Evolutionary conservation across 2,329 filamentous ascomycete genomes (phyloP), one percentile per base, ranked within the genome.

Genomic region (Stagonosporopsis tanaceti): DNA sequence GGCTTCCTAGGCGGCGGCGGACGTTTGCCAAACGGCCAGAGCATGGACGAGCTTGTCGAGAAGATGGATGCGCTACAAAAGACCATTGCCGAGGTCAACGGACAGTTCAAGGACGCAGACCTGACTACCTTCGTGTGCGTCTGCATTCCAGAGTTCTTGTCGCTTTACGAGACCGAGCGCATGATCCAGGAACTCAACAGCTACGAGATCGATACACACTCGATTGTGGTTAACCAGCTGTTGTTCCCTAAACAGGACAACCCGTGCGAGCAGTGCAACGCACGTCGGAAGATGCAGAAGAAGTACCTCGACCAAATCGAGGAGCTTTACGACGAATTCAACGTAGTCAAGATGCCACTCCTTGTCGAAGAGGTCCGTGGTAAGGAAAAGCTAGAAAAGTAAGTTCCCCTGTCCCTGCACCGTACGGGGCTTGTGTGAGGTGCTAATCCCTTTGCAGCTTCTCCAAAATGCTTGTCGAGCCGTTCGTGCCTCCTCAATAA

Each of bases 221-320:
- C 90, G 74, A 98, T 99, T 76, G 95, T 99, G 42, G 95, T 99
- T 71, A 99, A 99, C 79, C 95, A 99, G 83, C 84, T 99, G 66
- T 82, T 99, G 54, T 99, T 97, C 81, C 95, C 95, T 17, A 91
- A 91, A 78, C 85, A 89, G 65, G 89, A 88, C 50, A 96, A 90
- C 74, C 85, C 87, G 34, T 99, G 95, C 78, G 93, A 97, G 62
- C 95, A 99, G 82, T 99, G 95, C 80, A 96, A 93, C 74, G 91
- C 95, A 42, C 84, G 95, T 64, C 84, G 93, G 72, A 96, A 96
- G 83, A 99, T 99, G 95, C 95, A 99, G 84, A 95, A 93, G 84
- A 99, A 99, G 82, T 99, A 99, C 76, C 84, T 99, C 40, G 93
- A 98, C 75, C 94, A 99, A 83, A 98, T 98, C 71, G 93, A 96